Evolutionary conservation across 1,284 basidiomycete genomes (phyloP).

Genomic region (Laetiporus sulphureus): DNA sequence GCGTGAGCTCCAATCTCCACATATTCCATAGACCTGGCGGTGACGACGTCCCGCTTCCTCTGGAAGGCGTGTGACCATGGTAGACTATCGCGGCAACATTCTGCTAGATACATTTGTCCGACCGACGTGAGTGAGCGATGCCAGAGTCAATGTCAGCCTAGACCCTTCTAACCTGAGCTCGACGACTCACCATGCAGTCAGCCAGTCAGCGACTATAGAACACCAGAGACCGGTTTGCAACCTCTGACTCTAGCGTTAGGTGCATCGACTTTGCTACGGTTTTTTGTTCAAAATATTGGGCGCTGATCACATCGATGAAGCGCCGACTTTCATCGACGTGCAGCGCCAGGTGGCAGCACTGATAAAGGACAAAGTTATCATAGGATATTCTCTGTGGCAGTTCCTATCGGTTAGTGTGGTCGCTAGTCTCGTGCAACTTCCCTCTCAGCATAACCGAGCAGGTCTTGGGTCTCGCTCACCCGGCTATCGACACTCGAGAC

Average conservation of each 20-base stretch:
- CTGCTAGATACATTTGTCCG: constrained; percentile 47
- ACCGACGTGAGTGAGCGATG: constrained; percentile 42
- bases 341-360: constrained; percentile 37
- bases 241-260: constrained; percentile 34
- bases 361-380: constrained; percentile 42
- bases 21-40: no score
- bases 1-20: constrained; percentile 41
- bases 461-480: constrained; percentile 48
- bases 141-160: constrained; percentile 7
- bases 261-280: constrained; percentile 13
- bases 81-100: constrained; percentile 43
- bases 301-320: constrained; percentile 23
- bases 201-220: constrained; percentile 41
- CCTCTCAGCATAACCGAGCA: constrained; percentile 15
- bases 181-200: constrained; percentile 27
- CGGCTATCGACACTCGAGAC: constrained; percentile 48
- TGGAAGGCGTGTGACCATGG: constrained; percentile 33
- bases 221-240: constrained; percentile 40
- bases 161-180: neutral
- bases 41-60: no score
- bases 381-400: constrained; percentile 50
- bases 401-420: constrained; percentile 43
- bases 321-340: constrained; percentile 41
- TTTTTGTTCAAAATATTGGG: neutral
- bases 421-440: neutral